Evolutionary conservation across 2,329 filamentous ascomycete species (phyloP).

Genomic region (Acephala macrosclerotiorum): DNA sequence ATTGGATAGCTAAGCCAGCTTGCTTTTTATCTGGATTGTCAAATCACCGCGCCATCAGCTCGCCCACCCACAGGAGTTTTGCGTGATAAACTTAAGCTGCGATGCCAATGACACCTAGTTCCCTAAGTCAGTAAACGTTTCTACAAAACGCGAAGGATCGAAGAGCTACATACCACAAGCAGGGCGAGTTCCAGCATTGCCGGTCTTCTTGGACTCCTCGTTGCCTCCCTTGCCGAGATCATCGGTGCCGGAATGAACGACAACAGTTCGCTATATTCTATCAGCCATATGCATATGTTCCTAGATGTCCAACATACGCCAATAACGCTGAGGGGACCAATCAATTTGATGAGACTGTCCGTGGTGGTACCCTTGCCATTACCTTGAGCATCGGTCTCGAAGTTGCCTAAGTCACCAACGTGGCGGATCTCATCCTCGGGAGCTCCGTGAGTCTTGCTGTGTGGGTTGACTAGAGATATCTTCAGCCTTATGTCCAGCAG

Average conservation of each 20-base stretch:
- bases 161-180: constrained; percentile 78
- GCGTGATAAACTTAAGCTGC: constrained; percentile 63
- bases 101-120: constrained; percentile 85
- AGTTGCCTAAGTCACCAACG: constrained; percentile 97
- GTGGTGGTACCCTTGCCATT: constrained; percentile 82
- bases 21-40: constrained; percentile 10
- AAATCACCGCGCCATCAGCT: neutral
- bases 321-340: constrained; percentile 92
- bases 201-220: constrained; percentile 98
- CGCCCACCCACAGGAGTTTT: neutral
- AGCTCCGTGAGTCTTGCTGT: constrained; percentile 89
- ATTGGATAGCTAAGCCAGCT: constrained; percentile 1
- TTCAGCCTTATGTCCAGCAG: constrained; percentile 26
- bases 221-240: constrained; percentile 92
- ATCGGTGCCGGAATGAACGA: constrained; percentile 94
- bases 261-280: constrained; percentile 78
- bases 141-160: neutral
- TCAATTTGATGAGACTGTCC: constrained; percentile 92
- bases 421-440: constrained; percentile 85
- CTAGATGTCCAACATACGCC: constrained; percentile 65
- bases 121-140: constrained; percentile 24
- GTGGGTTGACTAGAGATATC: constrained; percentile 83
- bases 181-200: constrained; percentile 91
- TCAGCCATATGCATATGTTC: constrained; percentile 34
- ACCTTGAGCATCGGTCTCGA: constrained; percentile 93